Base-by-base conservation (phyloP, 176 grass and related monocot species). In the Musa acuminata region DNA sequence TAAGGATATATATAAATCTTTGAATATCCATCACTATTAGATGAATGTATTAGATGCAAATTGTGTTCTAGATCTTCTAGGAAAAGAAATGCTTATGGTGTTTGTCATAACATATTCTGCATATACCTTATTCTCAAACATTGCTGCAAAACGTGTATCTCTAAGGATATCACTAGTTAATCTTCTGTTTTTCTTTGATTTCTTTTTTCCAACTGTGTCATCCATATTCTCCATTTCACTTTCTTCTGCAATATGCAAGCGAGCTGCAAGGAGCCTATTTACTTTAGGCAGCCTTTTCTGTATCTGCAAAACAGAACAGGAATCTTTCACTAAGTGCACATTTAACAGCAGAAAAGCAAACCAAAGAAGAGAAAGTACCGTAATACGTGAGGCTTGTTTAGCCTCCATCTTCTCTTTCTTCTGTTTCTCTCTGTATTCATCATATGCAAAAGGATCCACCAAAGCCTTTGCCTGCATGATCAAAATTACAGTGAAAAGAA, bases 41-140 rank as follows among this genome's bases (percentile, higher is more conserved):
- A 6, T 43, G 35, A 43, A 43, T 6, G 35, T 43, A 43, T 43
- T 43, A 5, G 35, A 43, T 43, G 35, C 35, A 43, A 43, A 5
- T 43, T 43, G 35, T 43, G 35, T 43, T 43, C 35, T 43, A 43
- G 35, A 6, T 43, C 35, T 57, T 57, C 13, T 57, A 55, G n/a
- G 8, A 9, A 17, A 55, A 55, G 20, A 11, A 58, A 16, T 43
- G 27, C 8, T 20, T 9, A 55, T 27, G 63, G 14, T 55, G 4
- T 43, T 43, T 52, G 17, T 48, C 25, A 69, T 8, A 14, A 53
- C 19, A 17, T 3, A 16, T 54, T 12, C 13, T 27, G 69, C 12
- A 6, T 26, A 48, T 72, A 98, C 94, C 87, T 87, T 72, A 85
- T 98, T 76, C 52, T 77, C 43, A 78, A 98, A 98, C 75, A 98